These are phyloP conservation scores for Pleurotus ostreatus DNA, from an alignment of 768 basidiomycete genomes.

Conservation along the genomic window DNA sequence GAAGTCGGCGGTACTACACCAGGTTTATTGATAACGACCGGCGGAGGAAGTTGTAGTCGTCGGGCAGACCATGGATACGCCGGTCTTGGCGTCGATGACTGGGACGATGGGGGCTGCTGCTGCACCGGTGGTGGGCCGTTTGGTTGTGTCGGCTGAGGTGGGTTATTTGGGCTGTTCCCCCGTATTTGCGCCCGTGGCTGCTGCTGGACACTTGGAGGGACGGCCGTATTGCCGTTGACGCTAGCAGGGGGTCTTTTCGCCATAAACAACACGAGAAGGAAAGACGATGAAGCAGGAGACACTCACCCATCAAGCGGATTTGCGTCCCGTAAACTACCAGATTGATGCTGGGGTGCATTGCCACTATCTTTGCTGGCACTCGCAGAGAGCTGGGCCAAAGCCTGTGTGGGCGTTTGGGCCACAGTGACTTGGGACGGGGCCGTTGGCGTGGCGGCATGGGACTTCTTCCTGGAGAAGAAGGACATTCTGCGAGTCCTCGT, in stretches of 20 bases:
- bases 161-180: constrained; percentile 23
- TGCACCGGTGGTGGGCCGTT: constrained; percentile 9
- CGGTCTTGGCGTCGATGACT: constrained; percentile 42
- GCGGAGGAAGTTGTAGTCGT: constrained; percentile 66
- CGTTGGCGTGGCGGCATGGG: constrained; percentile 45
- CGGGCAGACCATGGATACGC: constrained; percentile 84
- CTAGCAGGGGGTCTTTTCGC: constrained; percentile 3
- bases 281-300: background rate
- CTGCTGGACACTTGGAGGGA: constrained; percentile 19
- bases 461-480: constrained; percentile 91
- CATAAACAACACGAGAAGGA: background rate
- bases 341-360: constrained; percentile 16
- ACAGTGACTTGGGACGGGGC: constrained; percentile 45
- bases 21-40: constrained; percentile 59
- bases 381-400: constrained; percentile 53
- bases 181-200: constrained; percentile 35
- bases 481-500: constrained; percentile 76
- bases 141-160: constrained; percentile 2
- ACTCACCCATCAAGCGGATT: constrained; percentile 32
- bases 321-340: constrained; percentile 15
- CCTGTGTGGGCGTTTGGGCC: constrained; percentile 63
- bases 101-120: constrained; percentile 15
- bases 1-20: constrained; percentile 59
- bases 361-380: constrained; percentile 17
- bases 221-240: background rate